phyloP scores from a whole-genome alignment of 352 stramenopile species.

The Globisporangium mamillatum region DNA sequence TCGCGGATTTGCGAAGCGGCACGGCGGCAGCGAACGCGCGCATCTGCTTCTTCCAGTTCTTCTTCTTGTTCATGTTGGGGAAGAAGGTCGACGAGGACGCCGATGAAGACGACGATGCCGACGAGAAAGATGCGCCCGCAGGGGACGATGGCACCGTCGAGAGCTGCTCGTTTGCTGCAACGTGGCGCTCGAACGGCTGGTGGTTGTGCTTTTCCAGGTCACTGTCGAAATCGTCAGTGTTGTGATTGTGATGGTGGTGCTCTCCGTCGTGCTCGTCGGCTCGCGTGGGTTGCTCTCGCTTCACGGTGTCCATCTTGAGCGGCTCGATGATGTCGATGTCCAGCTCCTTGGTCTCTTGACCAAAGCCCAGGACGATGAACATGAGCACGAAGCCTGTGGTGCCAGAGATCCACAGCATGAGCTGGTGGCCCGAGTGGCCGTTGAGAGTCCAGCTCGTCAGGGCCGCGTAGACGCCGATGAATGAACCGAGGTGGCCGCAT shows the following conservation, averaged over 20 bases:
- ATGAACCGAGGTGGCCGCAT: slow-evolving; percentile 39
- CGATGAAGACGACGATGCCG: slow-evolving; percentile 15
- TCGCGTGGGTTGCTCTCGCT: slow-evolving; percentile 1
- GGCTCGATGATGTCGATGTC: slow-evolving; percentile 22
- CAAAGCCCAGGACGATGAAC: slow-evolving; percentile 6
- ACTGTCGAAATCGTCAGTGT: slow-evolving; percentile 18
- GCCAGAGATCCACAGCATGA: slow-evolving; percentile 14
- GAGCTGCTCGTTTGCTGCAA: slow-evolving; percentile 17
- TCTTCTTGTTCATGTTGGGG: neutral
- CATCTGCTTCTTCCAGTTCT: slow-evolving; percentile 20
- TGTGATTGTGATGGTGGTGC: slow-evolving; percentile 15
- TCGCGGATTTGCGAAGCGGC: slow-evolving; percentile 9
- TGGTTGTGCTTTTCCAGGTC: slow-evolving; percentile 15
- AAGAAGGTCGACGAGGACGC: slow-evolving; percentile 16
- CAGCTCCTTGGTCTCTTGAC: slow-evolving; percentile 13
- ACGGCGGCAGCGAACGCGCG: slow-evolving; percentile 14
- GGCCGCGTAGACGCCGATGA: slow-evolving; percentile 32
- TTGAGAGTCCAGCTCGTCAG: slow-evolving; percentile 25
- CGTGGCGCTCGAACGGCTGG: slow-evolving; percentile 2
- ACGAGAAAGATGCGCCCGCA: slow-evolving; percentile 16
- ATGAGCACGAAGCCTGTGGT: neutral
- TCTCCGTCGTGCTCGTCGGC: neutral
- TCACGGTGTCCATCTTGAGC: slow-evolving; percentile 4
- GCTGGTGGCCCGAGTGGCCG: slow-evolving; percentile 15
- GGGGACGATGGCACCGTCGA: slow-evolving; percentile 27